A percentile compares a stretch with the other conserved stretches of the same genome.
These are phyloP conservation scores for Polytrichum formosum DNA, from an alignment of 225 moss, liverwort and hornwort genomes.

Conservation along the genomic window DNA sequence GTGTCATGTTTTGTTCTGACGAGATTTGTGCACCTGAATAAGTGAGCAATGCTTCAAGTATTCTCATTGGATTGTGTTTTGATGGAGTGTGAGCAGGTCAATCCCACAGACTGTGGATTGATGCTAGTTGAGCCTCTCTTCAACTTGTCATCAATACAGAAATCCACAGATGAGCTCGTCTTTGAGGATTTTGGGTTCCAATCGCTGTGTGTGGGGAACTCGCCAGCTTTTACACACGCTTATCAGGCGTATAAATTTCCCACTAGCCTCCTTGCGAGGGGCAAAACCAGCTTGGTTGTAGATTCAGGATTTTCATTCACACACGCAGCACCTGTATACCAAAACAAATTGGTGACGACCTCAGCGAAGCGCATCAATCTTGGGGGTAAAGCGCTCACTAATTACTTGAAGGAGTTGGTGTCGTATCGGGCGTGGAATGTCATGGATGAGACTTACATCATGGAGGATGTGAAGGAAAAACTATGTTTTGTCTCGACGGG, in stretches of 20 bases:
- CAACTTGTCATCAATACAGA: slow-evolving; percentile 81
- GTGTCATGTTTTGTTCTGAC: too few relatives aligned
- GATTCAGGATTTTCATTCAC: slow-evolving; percentile 98
- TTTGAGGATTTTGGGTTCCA: slow-evolving; percentile 98
- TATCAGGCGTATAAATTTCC: slow-evolving; percentile 60
- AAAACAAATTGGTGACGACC: slow-evolving; percentile 69
- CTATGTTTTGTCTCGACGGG: slow-evolving; percentile 86
- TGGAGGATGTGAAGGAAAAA: slow-evolving; percentile 97
- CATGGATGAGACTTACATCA: slow-evolving; percentile 95
- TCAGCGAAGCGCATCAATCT: slow-evolving; percentile 79
- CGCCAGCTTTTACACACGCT: slow-evolving; percentile 77
- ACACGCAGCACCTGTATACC: slow-evolving; percentile 81
- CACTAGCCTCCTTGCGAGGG: slow-evolving; percentile 64
- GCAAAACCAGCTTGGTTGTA: slow-evolving; percentile 80
- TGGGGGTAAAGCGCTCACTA: slow-evolving; percentile 95
- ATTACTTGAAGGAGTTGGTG: slow-evolving; percentile 90
- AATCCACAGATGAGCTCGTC: slow-evolving; percentile 79
- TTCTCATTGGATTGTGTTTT: too few relatives aligned
- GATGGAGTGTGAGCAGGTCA: slow-evolving; percentile 28
- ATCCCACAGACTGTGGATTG: slow-evolving; percentile 72
- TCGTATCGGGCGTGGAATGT: slow-evolving; percentile 97
- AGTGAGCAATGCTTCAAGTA: too few relatives aligned
- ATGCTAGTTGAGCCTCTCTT: slow-evolving; percentile 94
- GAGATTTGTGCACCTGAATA: too few relatives aligned
- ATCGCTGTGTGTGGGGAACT: slow-evolving; percentile 71